Evolutionary conservation across 352 stramenopile genomes (phyloP).

Genomic region (Globisporangium viniferum): DNA sequence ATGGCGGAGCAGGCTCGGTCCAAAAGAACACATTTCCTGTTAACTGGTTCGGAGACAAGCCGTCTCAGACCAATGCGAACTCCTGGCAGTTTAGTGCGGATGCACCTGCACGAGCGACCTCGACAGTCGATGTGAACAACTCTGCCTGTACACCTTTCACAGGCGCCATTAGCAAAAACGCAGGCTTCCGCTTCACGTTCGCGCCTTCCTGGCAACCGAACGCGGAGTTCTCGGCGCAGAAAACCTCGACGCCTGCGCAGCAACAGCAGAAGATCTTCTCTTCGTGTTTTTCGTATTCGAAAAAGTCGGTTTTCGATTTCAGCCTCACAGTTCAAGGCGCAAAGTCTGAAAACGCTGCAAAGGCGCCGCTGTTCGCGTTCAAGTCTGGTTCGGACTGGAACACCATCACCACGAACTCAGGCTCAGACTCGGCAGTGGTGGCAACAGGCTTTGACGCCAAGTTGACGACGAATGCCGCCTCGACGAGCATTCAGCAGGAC

Average conservation of each 20-base stretch:
- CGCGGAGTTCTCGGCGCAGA: not conserved
- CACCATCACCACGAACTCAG: not conserved
- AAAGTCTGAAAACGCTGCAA: not conserved
- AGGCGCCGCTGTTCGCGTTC: not conserved
- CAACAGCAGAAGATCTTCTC: constrained; percentile 2
- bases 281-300: constrained; percentile 6
- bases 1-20: not conserved
- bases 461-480: not conserved
- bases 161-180: not conserved
- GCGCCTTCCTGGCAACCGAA: constrained; percentile 10
- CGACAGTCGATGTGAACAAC: not conserved
- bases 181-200: constrained; percentile 12
- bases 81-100: not conserved
- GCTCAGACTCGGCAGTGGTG: not conserved
- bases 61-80: not conserved
- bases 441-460: constrained; percentile 12
- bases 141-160: not conserved
- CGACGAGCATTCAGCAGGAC: not conserved
- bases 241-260: not conserved
- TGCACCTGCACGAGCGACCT: not conserved
- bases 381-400: constrained; percentile 5
- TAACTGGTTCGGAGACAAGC: not conserved
- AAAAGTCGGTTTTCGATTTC: not conserved
- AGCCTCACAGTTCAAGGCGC: not conserved
- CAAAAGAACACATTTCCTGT: not conserved